Evolutionary conservation across 768 basidiomycete genomes (phyloP).

Genomic region (Psilocybe cyanescens): DNA sequence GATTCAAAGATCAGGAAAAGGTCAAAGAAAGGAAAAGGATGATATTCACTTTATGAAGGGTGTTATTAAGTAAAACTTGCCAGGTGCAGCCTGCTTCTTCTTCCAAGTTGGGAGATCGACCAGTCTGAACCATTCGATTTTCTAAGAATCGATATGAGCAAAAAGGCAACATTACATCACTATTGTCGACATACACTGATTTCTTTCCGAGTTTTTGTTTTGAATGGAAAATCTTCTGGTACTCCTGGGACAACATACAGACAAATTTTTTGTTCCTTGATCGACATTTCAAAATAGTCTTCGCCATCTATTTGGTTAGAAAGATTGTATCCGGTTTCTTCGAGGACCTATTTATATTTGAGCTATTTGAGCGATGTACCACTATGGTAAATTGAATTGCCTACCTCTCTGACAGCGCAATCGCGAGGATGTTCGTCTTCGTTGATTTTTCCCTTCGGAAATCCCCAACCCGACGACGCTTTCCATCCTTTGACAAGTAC

Average conservation of each 20-base stretch:
- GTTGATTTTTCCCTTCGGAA: slow-evolving; percentile 99
- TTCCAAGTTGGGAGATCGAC: slow-evolving; percentile 94
- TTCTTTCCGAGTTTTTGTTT: slow-evolving; percentile 96
- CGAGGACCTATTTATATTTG: slow-evolving; percentile 68
- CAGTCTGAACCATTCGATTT: slow-evolving; percentile 95
- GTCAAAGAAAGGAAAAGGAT: background rate
- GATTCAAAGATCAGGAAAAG: slow-evolving; percentile 11
- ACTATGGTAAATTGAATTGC: slow-evolving; percentile 22
- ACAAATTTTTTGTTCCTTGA: slow-evolving; percentile 90
- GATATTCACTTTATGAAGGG: slow-evolving; percentile 83
- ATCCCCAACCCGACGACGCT: slow-evolving; percentile 96
- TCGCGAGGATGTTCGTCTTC: slow-evolving; percentile 81
- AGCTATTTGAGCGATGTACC: slow-evolving; percentile 11
- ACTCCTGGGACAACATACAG: slow-evolving; percentile 90
- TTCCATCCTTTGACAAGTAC: slow-evolving; percentile 99
- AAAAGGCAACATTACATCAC: slow-evolving; percentile 2
- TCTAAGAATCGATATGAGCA: slow-evolving; percentile 49
- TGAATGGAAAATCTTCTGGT: slow-evolving; percentile 85
- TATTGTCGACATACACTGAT: slow-evolving; percentile 74
- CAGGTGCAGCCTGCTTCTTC: slow-evolving; percentile 57
- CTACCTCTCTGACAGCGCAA: slow-evolving; percentile 92
- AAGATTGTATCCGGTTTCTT: slow-evolving; percentile 96
- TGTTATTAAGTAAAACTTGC: slow-evolving; percentile 93
- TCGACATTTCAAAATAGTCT: slow-evolving; percentile 81
- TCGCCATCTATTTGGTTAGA: slow-evolving; percentile 64